phyloP scores from a whole-genome alignment of 2,329 filamentous ascomycete species.

The Xylariaceae sp. region DNA sequence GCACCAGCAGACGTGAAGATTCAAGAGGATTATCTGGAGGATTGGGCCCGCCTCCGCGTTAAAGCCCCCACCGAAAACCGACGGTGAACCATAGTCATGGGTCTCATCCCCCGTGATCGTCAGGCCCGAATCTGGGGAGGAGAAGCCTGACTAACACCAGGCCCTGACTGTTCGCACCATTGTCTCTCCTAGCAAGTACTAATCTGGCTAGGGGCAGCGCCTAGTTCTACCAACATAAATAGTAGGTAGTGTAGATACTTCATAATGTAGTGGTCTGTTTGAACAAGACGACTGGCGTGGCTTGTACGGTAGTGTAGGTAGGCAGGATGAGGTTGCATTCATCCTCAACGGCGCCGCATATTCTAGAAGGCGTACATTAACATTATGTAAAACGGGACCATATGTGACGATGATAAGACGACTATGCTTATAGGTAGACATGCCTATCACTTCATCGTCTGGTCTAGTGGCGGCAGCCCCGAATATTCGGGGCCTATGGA shows the following conservation, averaged over 20 bases:
- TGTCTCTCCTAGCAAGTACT: background rate
- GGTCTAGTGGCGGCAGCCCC: background rate
- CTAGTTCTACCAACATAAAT: background rate
- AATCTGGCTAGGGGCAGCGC: background rate
- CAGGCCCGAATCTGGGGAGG: constrained; percentile 14
- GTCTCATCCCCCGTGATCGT: constrained; percentile 5
- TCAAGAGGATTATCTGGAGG: background rate
- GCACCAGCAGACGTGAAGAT: constrained; percentile 7
- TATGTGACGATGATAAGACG: background rate
- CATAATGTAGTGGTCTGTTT: background rate
- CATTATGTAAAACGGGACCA: background rate
- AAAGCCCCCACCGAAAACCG: constrained; percentile 13
- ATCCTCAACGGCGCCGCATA: background rate
- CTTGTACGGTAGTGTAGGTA: background rate
- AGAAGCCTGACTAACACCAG: constrained; percentile 2
- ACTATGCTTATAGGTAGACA: background rate
- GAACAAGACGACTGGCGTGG: background rate
- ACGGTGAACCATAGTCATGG: constrained; percentile 3
- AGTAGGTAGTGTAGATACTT: no score
- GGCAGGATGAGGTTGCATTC: background rate
- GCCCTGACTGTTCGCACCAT: background rate
- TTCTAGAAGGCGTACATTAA: background rate
- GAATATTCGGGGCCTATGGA: background rate
- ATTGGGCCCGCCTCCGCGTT: constrained; percentile 16
- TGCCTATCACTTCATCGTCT: background rate